phyloP scores from a whole-genome alignment of 345 rosid genomes.

The Stellera chamaejasme region DNA sequence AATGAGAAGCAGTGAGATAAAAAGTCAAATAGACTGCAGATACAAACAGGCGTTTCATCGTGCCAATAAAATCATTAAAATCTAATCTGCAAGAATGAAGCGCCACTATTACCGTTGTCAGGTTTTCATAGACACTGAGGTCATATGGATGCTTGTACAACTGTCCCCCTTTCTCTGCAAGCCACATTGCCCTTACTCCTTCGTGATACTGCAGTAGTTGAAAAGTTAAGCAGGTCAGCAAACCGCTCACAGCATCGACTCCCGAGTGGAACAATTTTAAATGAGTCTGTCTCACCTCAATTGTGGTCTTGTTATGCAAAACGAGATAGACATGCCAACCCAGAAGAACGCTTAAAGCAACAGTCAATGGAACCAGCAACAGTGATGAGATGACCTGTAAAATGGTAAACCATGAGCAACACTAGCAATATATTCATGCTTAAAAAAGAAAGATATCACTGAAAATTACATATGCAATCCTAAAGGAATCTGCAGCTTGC shows the following conservation, averaged over 20 bases:
- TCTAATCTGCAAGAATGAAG: neutral
- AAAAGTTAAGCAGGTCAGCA: slow-evolving; percentile 4
- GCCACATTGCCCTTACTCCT: slow-evolving; percentile 94
- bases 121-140: slow-evolving; percentile 60
- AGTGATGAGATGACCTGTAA: slow-evolving; percentile 66
- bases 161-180: slow-evolving; percentile 84
- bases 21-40: too few relatives aligned
- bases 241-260: neutral
- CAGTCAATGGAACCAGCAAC: slow-evolving; percentile 55
- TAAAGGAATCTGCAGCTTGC: slow-evolving; percentile 46
- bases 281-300: slow-evolving; percentile 47
- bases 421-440: slow-evolving; percentile 4
- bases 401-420: slow-evolving; percentile 11
- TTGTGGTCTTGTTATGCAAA: slow-evolving; percentile 82
- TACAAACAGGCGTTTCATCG: too few relatives aligned
- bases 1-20: neutral
- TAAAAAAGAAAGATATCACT: slow-evolving; percentile 6
- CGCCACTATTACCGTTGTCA: slow-evolving; percentile 39
- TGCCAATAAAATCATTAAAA: neutral
- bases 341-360: slow-evolving; percentile 62
- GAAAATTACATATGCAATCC: slow-evolving; percentile 56
- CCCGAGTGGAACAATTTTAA: neutral
- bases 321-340: slow-evolving; percentile 87
- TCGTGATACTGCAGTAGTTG: slow-evolving; percentile 61
- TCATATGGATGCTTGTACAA: slow-evolving; percentile 85